Base-by-base conservation (phyloP, 108 stramenopile species). In the Stephanodiscus triporus region DNA sequence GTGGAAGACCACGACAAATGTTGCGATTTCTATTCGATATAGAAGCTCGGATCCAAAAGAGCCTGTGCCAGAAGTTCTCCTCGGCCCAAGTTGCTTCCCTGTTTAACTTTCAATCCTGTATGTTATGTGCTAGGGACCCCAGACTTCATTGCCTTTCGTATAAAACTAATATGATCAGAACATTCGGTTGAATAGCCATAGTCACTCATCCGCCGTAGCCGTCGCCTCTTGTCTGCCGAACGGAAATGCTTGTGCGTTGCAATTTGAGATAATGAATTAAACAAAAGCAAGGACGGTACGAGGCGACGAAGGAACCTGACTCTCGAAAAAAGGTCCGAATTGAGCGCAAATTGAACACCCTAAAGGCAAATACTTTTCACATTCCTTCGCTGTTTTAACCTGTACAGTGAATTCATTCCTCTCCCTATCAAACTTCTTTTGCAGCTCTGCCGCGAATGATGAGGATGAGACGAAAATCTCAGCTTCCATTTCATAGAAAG, bases 401-500 rank as follows among this genome's bases (percentile, higher is more conserved):
- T 40, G 23, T 22, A 70, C 50, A 57, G 60, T 43, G 59, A 34
- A 75, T 26, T 62, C 38, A 45, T 47, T 58, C n/a, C 54, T 0
- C 68, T 75, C 74, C 23, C 40, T 61, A 17, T 58, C 56, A 27
- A 75, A 75, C 54, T 75, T 75, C 30, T 59, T 34, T 29, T 43
- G 26, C 30, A 75, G 56, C 9, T 48, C 34, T 60, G 55, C 2
- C 9, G 74, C 74, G 48, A 75, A 43, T 9, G 58, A 6, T 59
- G 55, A 29, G 20, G 69, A 70, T 22, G 70, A 42, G n/a, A 75
- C 60, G 40, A 75, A 70, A 30, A 75, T 59, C 30, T 75, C 74
- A 26, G 57, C 58, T 30, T 75, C 74, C 57, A 69, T 69, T 34
- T 75, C 74, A 10, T 75, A 70, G 36, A 75, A 75, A 22, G 68